A percentile compares a stretch with the other conserved stretches of the same genome.
These are phyloP conservation scores for rapeseed (Brassica napus) DNA, from an alignment of 345 rosid species.

Conservation along the genomic window DNA sequence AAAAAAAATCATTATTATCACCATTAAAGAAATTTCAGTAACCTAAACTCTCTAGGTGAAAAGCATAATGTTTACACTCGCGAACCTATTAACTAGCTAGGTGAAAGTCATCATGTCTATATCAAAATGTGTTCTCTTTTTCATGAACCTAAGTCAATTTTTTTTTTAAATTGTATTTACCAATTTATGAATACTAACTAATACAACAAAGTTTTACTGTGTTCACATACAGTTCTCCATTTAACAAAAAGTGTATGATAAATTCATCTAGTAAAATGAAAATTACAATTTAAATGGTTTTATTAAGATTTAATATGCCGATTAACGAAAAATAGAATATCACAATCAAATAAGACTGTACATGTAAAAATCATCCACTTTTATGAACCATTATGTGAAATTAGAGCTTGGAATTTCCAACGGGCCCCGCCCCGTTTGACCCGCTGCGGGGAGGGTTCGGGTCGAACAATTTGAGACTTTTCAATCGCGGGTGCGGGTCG, in stretches of 20 bases:
- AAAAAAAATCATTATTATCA: not conserved
- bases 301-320: not conserved
- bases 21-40: not conserved
- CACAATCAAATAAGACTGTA: slow-evolving; percentile 7
- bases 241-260: not conserved
- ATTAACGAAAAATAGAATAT: not conserved
- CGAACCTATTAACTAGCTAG: not conserved
- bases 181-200: no score
- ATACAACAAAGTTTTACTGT: not conserved
- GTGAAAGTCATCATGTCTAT: not conserved
- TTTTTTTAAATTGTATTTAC: no score
- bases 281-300: not conserved
- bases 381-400: not conserved
- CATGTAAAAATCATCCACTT: slow-evolving; percentile 21
- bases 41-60: not conserved
- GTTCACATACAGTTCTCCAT: not conserved
- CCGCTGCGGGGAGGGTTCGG: no score
- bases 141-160: no score
- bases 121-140: no score
- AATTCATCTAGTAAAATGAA: not conserved
- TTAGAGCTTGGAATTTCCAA: no score
- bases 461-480: no score
- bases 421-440: no score
- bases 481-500: no score
- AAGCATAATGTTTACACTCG: not conserved